Base-by-base conservation (phyloP, 2,329 filamentous ascomycete species). In the Alternaria solani region DNA sequence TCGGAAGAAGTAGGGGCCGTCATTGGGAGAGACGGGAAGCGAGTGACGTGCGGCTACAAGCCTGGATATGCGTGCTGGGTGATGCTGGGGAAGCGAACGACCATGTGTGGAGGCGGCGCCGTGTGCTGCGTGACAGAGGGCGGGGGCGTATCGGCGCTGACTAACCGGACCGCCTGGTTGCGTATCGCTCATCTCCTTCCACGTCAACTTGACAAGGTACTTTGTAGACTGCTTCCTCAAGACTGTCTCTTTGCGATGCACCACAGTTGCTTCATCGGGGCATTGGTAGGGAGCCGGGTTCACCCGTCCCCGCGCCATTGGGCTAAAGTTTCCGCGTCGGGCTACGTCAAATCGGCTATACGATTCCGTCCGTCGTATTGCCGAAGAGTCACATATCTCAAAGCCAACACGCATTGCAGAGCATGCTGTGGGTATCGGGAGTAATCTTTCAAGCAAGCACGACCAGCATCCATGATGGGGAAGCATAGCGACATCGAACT, bases 1-100 rank as follows among this genome's bases (percentile, higher is more conserved):
- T 63, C 57, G 61, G 60, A 23, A 16, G 66, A 58, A 16, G 55
- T 23, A 9, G 66, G 55, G n/a, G 43, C 51, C 8, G 62, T 58
- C 71, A 74, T 74, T 20, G 42, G 47, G 39, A 42, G 18, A 23
- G 23, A 16, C 26, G 34, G 25, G 51, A 47, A 32, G 32, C 18
- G 42, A 47, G 34, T 26, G 55, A 38, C 9, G 36, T 32, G 28
- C 28, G 34, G 58, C 55, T 57, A 7, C 20, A 43, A 16, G 51
- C 38, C 36, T 49, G 25, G 26, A 43, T 44, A 41, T 30, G 55
- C 32, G 12, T 20, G n/a, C n/a, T 32, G 1, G 1, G 46, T 7
- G 32, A 5, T 38, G 46, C 46, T 49, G 32, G 5, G 9, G 2
- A 12, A 26, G 32, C 46, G 30, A n/a, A n/a, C 1, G 46, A 12